Conservation (phyloP, 2,329 filamentous ascomycete species). For the Cordyceps tenuipes region DNA sequence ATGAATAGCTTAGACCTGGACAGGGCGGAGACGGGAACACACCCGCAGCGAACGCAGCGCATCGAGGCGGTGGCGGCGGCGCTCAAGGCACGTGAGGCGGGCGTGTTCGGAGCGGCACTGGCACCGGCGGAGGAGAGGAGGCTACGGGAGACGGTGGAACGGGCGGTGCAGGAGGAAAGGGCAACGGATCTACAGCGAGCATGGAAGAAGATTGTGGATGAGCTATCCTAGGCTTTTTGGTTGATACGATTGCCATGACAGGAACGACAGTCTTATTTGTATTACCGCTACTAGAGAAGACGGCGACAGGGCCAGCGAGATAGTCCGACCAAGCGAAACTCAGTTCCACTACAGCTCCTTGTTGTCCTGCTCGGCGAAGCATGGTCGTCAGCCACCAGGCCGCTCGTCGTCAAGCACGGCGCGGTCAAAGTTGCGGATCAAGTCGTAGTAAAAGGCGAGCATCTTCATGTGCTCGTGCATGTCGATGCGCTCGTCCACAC, state of each 20-base stretch:
- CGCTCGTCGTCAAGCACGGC: conserved; percentile 20
- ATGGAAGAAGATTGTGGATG: conserved; percentile 28
- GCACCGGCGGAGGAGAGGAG: conserved; percentile 18
- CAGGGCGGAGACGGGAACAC: conserved; percentile 38
- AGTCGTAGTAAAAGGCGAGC: conserved; percentile 35
- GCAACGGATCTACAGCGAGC: conserved; percentile 38
- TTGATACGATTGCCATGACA: not conserved
- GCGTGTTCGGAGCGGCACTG: conserved; percentile 30
- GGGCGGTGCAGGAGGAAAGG: conserved; percentile 33
- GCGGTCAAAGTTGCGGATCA: conserved; percentile 37
- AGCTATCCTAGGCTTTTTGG: conserved; percentile 16
- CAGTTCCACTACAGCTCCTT: not conserved
- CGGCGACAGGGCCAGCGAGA: no score
- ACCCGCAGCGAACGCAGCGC: conserved; percentile 41
- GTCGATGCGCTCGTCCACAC: conserved; percentile 32
- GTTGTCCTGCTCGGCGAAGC: not conserved
- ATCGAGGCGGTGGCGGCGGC: conserved; percentile 37
- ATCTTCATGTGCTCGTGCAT: conserved; percentile 31
- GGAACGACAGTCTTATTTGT: no score
- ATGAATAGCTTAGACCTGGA: conserved; percentile 40
- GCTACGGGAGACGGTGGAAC: conserved; percentile 25
- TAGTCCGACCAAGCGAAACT: no score
- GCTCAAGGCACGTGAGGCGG: conserved; percentile 33
- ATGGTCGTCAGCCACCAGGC: not conserved
- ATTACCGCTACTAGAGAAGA: no score